Evolutionary conservation across 192 early-diverging fungal genomes (phyloP), one percentile per base, ranked within the genome.

Genomic region (Backusella liffmaniae): DNA sequence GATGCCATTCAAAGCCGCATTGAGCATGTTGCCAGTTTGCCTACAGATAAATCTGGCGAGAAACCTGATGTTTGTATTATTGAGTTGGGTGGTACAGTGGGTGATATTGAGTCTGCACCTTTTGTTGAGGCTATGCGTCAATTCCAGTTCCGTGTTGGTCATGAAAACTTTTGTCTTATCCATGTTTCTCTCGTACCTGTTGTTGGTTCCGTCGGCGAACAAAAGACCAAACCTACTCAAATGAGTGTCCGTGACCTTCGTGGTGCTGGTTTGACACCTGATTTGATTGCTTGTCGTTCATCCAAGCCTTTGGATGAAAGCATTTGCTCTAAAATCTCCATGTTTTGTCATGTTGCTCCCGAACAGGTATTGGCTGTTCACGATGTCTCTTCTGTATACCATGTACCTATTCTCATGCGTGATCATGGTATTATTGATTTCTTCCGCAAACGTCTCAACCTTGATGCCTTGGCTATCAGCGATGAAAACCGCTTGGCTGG

Each of bases 191-290:
- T 99, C 67, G 92, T 99, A 13, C 98, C 98, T 30, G 92, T 98
- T 16, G 95, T 99, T 44, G 98, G 98, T 39, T 90, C 94, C 0
- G 98, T 99, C 36, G 96, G 96, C 71, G 98, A 99, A 83, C 98
- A 98, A 84, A 99, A 99, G 90, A 98, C 97, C 30, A 99, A 99
- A 89, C 98, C 98, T 72, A 99, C 98, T 9, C 98, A 99, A 82
- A 89, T 93, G 16, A 95, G 93, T 37, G 94, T 99, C 42, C 90
- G 96, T 76, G 95, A 98, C 77, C 86, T 99, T 49, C 88, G 98
- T 77, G 96, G 96, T 76, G 88, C 97, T 53, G 98, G 98, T 66
- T 88, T 99, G 59, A 90, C 92, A 15, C 97, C 98, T 18, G 98
- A 99, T 77, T 85, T 99, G 86, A 94, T 99, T 84, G 98, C 97